Base-by-base conservation (phyloP, 2,329 filamentous ascomycete genomes). In the Aspergillus sp. region DNA sequence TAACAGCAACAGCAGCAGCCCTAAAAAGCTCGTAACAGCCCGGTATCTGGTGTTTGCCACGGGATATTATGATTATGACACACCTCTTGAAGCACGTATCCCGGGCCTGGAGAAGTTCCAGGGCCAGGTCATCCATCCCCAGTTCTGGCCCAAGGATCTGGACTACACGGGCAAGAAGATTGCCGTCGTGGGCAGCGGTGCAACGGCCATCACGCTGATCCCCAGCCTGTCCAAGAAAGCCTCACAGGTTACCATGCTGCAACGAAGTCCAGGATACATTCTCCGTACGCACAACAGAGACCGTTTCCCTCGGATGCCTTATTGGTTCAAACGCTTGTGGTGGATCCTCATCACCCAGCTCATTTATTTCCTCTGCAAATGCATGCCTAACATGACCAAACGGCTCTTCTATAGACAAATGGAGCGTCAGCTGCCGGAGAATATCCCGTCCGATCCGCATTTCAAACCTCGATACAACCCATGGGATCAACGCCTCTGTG, bases 161-260 rank as follows among this genome's bases (percentile, higher is more conserved):
- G 77, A 85, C 58, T 82, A 83, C 58, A 65, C 71, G 5, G 71
- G 71, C 60, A 87, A 88, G 64, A 75, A 77, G 27, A 73, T 90
- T 27, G 74, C 86, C 37, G 70, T 90, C 44, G 77, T 90, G 48
- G 86, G 86, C 7, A 83, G 78, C 9, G 88, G 88, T 3, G 87
- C 87, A 2, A 91, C 88, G 0, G 83, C 86, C 7, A 68, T 90
- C 37, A 90, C 87, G 0, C 71, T 93, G 1, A 59, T 91, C 4
- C 88, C 87, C 0, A 75, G 71, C 30, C 67, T 91, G 31, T 78
- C 80, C 0, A 68, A 84, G 35, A 78, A 74, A 27, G 85, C 84
- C 2, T 66, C 63, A 3, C 74, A 77, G 13, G 79, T 88, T 12
- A 90, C 85, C 2, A 87, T 90, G 78, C 73, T 91, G 5, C 87